phyloP scores from a whole-genome alignment of 441 rosid species.

The Erodium trifolium region DNA sequence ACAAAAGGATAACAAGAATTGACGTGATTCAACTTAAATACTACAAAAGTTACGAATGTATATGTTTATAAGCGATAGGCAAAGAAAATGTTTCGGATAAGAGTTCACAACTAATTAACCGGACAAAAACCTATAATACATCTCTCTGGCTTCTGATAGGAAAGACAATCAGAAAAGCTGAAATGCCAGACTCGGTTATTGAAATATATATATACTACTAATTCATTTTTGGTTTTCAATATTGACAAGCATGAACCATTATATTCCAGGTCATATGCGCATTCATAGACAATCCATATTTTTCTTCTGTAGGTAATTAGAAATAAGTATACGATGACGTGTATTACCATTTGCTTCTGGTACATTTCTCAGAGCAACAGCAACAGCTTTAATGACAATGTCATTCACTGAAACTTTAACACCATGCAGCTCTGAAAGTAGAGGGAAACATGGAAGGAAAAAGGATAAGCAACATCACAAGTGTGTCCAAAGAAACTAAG shows the following conservation, averaged over 20 bases:
- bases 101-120: not conserved
- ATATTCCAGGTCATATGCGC: not conserved
- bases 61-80: not conserved
- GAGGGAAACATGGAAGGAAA: constrained; percentile 15
- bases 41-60: not conserved
- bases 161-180: not conserved
- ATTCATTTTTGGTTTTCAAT: not conserved
- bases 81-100: not conserved
- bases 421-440: constrained; percentile 67
- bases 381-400: constrained; percentile 89
- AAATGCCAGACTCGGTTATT: not conserved
- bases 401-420: constrained; percentile 89
- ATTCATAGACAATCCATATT: not conserved
- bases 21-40: not conserved
- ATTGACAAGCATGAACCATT: not conserved
- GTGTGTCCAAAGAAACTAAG: constrained; percentile 19
- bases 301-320: not conserved
- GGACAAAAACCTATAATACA: not conserved
- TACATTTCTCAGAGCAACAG: constrained; percentile 72
- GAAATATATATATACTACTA: not conserved
- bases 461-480: constrained; percentile 21
- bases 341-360: constrained; percentile 80
- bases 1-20: not conserved
- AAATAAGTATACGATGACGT: not conserved
- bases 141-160: not conserved